Conservation (phyloP, 2,329 filamentous ascomycete species). For the Aspergillus pseudoviridinutans region DNA sequence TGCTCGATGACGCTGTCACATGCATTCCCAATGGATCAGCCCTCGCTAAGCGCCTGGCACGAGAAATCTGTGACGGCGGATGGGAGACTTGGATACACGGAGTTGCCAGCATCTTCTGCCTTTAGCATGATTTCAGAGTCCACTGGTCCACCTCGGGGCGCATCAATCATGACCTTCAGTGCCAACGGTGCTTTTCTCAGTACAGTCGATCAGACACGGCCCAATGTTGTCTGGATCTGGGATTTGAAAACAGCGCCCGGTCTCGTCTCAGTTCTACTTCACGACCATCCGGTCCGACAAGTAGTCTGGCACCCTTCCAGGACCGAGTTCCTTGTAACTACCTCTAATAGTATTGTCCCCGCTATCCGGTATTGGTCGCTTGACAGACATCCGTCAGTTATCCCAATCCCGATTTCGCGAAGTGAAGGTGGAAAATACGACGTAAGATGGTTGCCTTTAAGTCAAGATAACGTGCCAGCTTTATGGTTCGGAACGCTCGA, state of each 20-base stretch:
- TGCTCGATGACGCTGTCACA: slow-evolving; percentile 34
- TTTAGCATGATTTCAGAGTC: slow-evolving; percentile 29
- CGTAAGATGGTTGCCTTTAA: slow-evolving; percentile 26
- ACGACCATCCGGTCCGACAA: slow-evolving; percentile 40
- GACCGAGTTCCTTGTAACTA: slow-evolving; percentile 37
- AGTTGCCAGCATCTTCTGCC: slow-evolving; percentile 36
- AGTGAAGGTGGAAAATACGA: slow-evolving; percentile 36
- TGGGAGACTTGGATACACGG: slow-evolving; percentile 32
- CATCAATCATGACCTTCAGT: slow-evolving; percentile 40
- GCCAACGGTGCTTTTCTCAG: slow-evolving; percentile 33
- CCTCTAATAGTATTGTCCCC: slow-evolving; percentile 29
- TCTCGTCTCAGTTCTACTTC: slow-evolving; percentile 37
- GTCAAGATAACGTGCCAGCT: slow-evolving; percentile 16
- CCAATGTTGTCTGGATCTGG: slow-evolving; percentile 47
- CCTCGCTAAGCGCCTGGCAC: slow-evolving; percentile 32
- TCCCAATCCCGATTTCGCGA: slow-evolving; percentile 27
- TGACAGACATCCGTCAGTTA: slow-evolving; percentile 25
- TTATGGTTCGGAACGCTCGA: slow-evolving; percentile 37
- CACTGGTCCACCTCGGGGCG: slow-evolving; percentile 29
- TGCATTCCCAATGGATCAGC: slow-evolving; percentile 27
- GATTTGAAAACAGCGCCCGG: slow-evolving; percentile 25
- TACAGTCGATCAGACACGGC: slow-evolving; percentile 36
- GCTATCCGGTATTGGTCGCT: slow-evolving; percentile 33
- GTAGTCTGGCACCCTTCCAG: slow-evolving; percentile 38
- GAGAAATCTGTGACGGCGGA: slow-evolving; percentile 27